These are phyloP conservation scores for Coemansia linderi DNA, from an alignment of 371 early-diverging fungal species.

Conservation along the genomic window DNA sequence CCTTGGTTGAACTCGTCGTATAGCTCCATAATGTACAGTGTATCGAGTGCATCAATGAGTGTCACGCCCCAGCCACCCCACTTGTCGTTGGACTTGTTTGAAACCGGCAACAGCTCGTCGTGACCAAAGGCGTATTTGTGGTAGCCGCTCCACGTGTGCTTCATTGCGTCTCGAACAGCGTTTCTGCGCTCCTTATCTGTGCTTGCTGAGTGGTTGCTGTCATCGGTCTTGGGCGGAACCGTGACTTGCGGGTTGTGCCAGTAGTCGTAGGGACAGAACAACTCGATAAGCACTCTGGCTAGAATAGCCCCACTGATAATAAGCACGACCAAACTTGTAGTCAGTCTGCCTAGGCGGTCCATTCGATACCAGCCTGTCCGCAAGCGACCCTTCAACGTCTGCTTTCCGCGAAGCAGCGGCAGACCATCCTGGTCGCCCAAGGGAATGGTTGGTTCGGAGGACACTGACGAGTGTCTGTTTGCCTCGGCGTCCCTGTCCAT, in stretches of 20 bases:
- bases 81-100: conserved; percentile 56
- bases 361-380: conserved; percentile 29
- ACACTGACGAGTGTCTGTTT: conserved; percentile 9
- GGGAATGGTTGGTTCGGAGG: conserved; percentile 19
- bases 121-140: conserved; percentile 50
- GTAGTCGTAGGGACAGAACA: conserved; percentile 28
- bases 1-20: conserved; percentile 72
- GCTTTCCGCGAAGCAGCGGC: conserved; percentile 26
- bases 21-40: conserved; percentile 80
- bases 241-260: conserved; percentile 37
- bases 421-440: conserved; percentile 12
- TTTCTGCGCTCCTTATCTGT: conserved; percentile 37
- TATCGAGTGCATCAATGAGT: conserved; percentile 85
- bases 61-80: conserved; percentile 75
- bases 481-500: conserved; percentile 9
- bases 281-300: conserved; percentile 27
- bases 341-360: conserved; percentile 32
- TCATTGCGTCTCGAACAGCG: conserved; percentile 51
- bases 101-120: conserved; percentile 52
- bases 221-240: conserved; percentile 25
- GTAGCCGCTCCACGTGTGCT: conserved; percentile 54
- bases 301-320: conserved; percentile 17
- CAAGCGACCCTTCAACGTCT: conserved; percentile 21
- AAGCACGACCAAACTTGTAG: conserved; percentile 16
- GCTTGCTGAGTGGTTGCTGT: conserved; percentile 14